A percentile compares a stretch with the other conserved stretches of the same genome.
These are phyloP conservation scores for Mimosa pudica DNA, from an alignment of 306 rosid genomes.

Conservation along the genomic window DNA sequence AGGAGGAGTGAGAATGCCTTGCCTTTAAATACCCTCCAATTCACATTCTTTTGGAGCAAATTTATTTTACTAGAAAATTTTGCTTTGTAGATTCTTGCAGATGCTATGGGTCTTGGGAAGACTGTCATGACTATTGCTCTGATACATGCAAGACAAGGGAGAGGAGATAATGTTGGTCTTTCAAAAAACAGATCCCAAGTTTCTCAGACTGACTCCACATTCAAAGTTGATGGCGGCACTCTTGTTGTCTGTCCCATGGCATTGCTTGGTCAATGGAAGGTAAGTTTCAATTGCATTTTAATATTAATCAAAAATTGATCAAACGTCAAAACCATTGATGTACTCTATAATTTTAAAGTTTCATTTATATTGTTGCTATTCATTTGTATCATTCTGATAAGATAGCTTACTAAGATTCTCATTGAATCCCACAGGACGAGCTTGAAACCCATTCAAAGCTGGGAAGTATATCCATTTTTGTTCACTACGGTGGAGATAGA, in stretches of 20 bases:
- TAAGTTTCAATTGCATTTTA: conserved; percentile 25
- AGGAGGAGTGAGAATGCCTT: conserved; percentile 80
- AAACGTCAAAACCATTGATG: background rate
- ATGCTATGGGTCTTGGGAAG: conserved; percentile 98
- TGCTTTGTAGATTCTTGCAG: conserved; percentile 67
- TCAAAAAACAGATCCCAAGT: conserved; percentile 34
- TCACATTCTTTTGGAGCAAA: background rate
- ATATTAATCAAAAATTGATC: background rate
- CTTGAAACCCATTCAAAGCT: conserved; percentile 73
- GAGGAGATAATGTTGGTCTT: conserved; percentile 26
- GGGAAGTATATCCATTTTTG: conserved; percentile 65
- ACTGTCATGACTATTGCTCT: conserved; percentile 90
- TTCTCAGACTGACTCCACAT: background rate
- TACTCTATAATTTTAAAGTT: background rate
- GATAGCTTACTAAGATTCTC: conserved; percentile 29
- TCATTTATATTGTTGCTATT: background rate
- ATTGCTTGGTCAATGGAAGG: conserved; percentile 93
- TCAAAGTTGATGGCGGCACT: conserved; percentile 66
- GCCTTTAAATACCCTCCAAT: background rate
- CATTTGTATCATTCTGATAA: background rate
- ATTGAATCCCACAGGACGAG: conserved; percentile 65
- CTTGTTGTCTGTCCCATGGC: conserved; percentile 94
- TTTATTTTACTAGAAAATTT: conserved; percentile 27
- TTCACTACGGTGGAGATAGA: conserved; percentile 83
- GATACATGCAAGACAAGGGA: conserved; percentile 62